Evolutionary conservation across 2,329 filamentous ascomycete genomes (phyloP).

Genomic region (Xylariales sp.): DNA sequence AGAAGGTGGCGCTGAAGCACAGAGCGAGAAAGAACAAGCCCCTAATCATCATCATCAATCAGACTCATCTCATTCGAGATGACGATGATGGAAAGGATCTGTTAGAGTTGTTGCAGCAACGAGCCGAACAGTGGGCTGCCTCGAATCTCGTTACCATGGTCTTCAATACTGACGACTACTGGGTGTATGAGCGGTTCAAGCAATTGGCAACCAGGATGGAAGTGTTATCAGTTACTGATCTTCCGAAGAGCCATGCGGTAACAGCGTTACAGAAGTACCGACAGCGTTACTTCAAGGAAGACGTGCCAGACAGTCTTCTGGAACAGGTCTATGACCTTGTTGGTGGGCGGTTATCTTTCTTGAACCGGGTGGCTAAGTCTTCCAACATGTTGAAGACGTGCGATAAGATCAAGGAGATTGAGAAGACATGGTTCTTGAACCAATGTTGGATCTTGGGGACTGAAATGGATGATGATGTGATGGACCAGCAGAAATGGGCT

Average conservation of each 20-base stretch:
- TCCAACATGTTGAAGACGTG: slow-evolving; percentile 75
- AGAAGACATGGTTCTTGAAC: slow-evolving; percentile 77
- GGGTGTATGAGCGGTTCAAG: slow-evolving; percentile 95
- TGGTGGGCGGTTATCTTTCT: slow-evolving; percentile 80
- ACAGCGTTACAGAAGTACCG: slow-evolving; percentile 75
- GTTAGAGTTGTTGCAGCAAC: slow-evolving; percentile 89
- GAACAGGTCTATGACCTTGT: slow-evolving; percentile 81
- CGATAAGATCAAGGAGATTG: slow-evolving; percentile 62
- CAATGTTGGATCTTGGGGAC: slow-evolving; percentile 72
- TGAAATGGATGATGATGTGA: slow-evolving; percentile 93
- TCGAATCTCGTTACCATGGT: slow-evolving; percentile 85
- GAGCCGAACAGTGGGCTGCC: slow-evolving; percentile 94
- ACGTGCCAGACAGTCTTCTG: slow-evolving; percentile 49
- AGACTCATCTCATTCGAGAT: slow-evolving; percentile 84
- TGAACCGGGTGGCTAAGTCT: slow-evolving; percentile 87
- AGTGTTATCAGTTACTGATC: slow-evolving; percentile 78
- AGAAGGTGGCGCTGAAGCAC: slow-evolving; percentile 82
- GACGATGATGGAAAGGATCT: slow-evolving; percentile 91
- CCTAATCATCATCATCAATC: slow-evolving; percentile 90
- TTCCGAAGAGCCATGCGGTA: slow-evolving; percentile 74
- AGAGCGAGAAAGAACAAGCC: slow-evolving; percentile 60
- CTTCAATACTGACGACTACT: slow-evolving; percentile 96
- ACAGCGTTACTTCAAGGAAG: slow-evolving; percentile 68
- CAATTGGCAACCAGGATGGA: slow-evolving; percentile 92
- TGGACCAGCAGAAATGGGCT: slow-evolving; percentile 96